Evolutionary conservation across 441 rosid genomes (phyloP).

Genomic region (Pelargonium cotyledonis): DNA sequence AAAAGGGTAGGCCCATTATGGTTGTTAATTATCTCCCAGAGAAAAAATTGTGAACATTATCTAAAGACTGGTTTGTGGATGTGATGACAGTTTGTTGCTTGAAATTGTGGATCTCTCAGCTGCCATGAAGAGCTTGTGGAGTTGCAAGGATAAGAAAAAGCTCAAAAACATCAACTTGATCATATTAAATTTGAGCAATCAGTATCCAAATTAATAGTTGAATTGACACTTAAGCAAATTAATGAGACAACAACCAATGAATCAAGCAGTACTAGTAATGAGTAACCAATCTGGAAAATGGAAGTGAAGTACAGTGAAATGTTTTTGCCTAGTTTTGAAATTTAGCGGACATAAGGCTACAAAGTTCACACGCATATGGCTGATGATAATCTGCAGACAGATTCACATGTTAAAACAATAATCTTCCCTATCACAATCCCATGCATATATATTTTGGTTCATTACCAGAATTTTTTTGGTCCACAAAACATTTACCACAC

Average conservation of each 20-base stretch:
- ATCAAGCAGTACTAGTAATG: neutral
- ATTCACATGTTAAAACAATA: too few relatives aligned
- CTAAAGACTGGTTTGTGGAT: neutral
- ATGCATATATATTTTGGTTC: neutral
- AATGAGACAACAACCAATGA: neutral
- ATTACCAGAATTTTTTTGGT: neutral
- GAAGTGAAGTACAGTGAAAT: neutral
- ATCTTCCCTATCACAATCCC: neutral
- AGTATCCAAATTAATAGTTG: neutral
- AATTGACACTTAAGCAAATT: neutral
- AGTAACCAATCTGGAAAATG: neutral
- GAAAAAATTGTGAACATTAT: neutral
- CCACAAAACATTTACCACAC: neutral
- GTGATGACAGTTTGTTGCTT: neutral
- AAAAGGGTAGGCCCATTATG: slow-evolving; percentile 27
- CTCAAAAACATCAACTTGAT: neutral
- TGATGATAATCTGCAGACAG: too few relatives aligned
- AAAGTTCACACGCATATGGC: too few relatives aligned
- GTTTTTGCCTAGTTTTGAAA: neutral
- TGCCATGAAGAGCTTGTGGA: neutral
- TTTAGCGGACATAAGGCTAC: neutral
- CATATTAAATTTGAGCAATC: neutral
- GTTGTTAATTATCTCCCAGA: slow-evolving; percentile 5
- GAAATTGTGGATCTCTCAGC: neutral
- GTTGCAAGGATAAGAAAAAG: neutral